Conservation (phyloP, 352 stramenopile genomes). For the Phytophthora cactorum region DNA sequence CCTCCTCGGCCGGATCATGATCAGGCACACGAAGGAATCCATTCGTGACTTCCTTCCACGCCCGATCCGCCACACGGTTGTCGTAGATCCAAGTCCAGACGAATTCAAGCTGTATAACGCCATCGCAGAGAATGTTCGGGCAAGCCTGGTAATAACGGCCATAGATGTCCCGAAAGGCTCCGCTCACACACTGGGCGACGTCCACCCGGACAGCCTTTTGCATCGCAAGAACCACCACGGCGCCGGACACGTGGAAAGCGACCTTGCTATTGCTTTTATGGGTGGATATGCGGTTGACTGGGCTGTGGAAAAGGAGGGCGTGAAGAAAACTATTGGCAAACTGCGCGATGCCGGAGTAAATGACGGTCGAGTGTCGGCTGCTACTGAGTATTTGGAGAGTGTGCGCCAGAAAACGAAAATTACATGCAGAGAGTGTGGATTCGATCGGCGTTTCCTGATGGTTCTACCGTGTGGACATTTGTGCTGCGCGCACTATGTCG, state of each 20-base stretch:
- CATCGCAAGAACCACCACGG: slow-evolving; percentile 60
- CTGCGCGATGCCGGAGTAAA: slow-evolving; percentile 33
- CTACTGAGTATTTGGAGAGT: slow-evolving; percentile 52
- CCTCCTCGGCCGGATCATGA: slow-evolving; percentile 91
- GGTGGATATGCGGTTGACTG: slow-evolving; percentile 46
- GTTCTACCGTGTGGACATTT: slow-evolving; percentile 91
- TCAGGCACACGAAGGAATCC: slow-evolving; percentile 94
- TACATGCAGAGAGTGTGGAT: slow-evolving; percentile 70
- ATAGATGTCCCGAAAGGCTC: slow-evolving; percentile 57
- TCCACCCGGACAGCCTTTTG: slow-evolving; percentile 67
- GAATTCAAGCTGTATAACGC: slow-evolving; percentile 76
- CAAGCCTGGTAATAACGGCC: slow-evolving; percentile 63
- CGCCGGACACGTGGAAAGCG: slow-evolving; percentile 47
- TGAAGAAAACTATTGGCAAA: slow-evolving; percentile 50
- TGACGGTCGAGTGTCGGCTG: slow-evolving; percentile 25
- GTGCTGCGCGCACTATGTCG: slow-evolving; percentile 91
- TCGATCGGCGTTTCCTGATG: slow-evolving; percentile 81
- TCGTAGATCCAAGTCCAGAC: slow-evolving; percentile 57
- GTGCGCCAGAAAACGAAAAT: slow-evolving; percentile 35
- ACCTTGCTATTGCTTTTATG: slow-evolving; percentile 53
- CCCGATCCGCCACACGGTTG: slow-evolving; percentile 47
- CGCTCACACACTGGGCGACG: background rate
- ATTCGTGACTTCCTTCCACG: slow-evolving; percentile 59
- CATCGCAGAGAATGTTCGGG: slow-evolving; percentile 49
- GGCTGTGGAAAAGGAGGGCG: slow-evolving; percentile 22